Evolutionary conservation across 805 yeast species (phyloP).

Genomic region (Yarrowia divulgata): DNA sequence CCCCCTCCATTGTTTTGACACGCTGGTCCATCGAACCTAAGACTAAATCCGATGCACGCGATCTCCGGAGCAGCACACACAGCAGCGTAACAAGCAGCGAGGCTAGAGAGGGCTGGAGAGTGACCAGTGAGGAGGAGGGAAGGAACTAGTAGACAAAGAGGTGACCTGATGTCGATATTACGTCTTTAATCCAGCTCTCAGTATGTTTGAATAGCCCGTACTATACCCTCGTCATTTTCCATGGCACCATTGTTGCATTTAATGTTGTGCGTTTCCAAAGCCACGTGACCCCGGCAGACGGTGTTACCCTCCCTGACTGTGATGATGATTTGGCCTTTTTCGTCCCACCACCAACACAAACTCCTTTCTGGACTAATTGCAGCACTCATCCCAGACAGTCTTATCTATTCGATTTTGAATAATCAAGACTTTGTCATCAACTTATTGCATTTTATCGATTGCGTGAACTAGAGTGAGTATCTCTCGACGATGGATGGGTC

Average conservation of each 20-base stretch:
- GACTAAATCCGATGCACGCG: slow-evolving; percentile 36
- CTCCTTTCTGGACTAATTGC: slow-evolving; percentile 39
- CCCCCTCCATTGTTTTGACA: slow-evolving; percentile 31
- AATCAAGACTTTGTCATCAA: slow-evolving; percentile 37
- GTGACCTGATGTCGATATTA: too few relatives aligned
- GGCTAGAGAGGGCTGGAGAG: not conserved
- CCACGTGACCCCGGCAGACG: slow-evolving; percentile 20
- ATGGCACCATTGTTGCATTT: not conserved
- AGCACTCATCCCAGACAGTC: slow-evolving; percentile 39
- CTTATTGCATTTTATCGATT: slow-evolving; percentile 38
- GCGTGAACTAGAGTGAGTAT: slow-evolving; percentile 40
- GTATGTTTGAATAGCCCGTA: too few relatives aligned
- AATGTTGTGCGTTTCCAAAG: slow-evolving; percentile 25
- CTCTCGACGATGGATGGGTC: slow-evolving; percentile 35
- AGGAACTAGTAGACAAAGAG: slow-evolving; percentile 5
- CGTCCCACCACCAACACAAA: slow-evolving; percentile 39
- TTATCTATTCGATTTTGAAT: slow-evolving; percentile 38
- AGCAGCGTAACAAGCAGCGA: not conserved
- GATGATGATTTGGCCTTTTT: slow-evolving; percentile 40
- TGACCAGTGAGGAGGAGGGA: not conserved
- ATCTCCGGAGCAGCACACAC: slow-evolving; percentile 4
- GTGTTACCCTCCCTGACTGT: slow-evolving; percentile 36
- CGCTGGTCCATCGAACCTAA: slow-evolving; percentile 28
- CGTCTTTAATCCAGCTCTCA: too few relatives aligned
- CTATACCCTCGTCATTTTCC: too few relatives aligned